Evolutionary conservation across 1,284 basidiomycete genomes (phyloP).

Genomic region (Hemileia vastatrix): DNA sequence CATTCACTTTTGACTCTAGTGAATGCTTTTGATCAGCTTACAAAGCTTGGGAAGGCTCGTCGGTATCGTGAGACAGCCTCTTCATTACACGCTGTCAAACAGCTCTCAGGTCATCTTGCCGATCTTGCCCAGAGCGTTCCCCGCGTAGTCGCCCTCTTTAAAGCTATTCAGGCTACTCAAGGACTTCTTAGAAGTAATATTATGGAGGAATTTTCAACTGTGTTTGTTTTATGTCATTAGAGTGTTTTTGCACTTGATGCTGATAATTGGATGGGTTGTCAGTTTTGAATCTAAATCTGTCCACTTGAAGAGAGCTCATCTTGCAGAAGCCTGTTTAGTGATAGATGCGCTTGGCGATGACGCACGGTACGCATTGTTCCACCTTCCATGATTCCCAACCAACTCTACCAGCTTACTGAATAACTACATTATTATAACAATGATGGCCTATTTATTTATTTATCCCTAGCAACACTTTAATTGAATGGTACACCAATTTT

Average conservation of each 20-base stretch:
- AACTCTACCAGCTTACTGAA: not conserved
- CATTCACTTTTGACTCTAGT: too few relatives aligned
- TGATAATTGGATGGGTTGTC: not conserved
- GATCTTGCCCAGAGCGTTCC: conserved; percentile 61
- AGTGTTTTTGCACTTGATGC: not conserved
- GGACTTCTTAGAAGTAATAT: conserved; percentile 64
- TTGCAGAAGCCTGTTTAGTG: conserved; percentile 65
- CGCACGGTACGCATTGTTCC: conserved; percentile 51
- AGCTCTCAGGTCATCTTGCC: conserved; percentile 65
- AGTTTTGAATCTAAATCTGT: conserved; percentile 25
- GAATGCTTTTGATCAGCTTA: conserved; percentile 68
- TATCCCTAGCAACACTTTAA: conserved; percentile 52
- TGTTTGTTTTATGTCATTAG: conserved; percentile 51
- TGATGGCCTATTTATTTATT: not conserved
- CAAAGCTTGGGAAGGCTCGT: conserved; percentile 60
- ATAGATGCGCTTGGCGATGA: conserved; percentile 78
- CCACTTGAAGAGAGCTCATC: conserved; percentile 21
- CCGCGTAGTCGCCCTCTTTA: conserved; percentile 64
- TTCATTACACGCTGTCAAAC: conserved; percentile 62
- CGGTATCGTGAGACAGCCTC: conserved; percentile 68
- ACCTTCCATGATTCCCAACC: not conserved
- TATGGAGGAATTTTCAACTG: conserved; percentile 77
- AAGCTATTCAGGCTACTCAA: conserved; percentile 67
- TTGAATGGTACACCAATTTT: conserved; percentile 80
- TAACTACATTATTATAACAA: not conserved